Evolutionary conservation across 2,329 filamentous ascomycete genomes (phyloP), one percentile per base, ranked within the genome.

Genomic region (Penicillium sp.): DNA sequence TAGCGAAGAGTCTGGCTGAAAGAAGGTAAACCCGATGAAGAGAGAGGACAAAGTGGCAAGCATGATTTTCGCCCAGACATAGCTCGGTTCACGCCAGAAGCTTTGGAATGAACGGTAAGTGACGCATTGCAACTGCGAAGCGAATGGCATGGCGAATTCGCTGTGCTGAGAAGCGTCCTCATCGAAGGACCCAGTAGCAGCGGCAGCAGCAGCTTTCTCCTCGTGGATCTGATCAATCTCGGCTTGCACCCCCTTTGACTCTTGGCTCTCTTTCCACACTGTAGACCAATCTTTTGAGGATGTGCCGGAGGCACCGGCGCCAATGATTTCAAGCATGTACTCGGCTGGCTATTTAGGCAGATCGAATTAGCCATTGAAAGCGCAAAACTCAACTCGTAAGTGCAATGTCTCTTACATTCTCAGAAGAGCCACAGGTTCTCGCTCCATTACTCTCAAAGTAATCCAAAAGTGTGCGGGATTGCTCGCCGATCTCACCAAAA

Each of bases 51-150:
- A 68, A 9, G 78, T 73, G 61, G 84, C 88, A n/a, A 94, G 80
- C 4, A 79, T 73, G 1, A 79, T 67, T 74, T 95, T 95, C 57
- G 86, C 83, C 74, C 90, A 93, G 65, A 95, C 88, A 73, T 94
- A 93, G 2, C 82, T 80, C 0, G 89, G 89, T 1, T 84, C 89
- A 51, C 89, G 84, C 88, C 89, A 94, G 76, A 91, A 93, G 65
- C 93, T 86, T 66, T 91, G 81, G 73, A 91, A 91, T 28, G 90
- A 85, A 61, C 89, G 87, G 56, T 77, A 67, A 9, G 80, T 79
- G 43, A 90, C 86, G 61, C 81, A 76, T 51, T 69, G 72, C 35
- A 91, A 71, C 69, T 95, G 89, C 4, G 70, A 62, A 37, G 52
- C 59, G 62, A 91, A 88, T 0, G 85, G 79, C 28, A 87, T 85